phyloP scores from a whole-genome alignment of 495 filamentous ascomycete genomes.

The Poronia punctata region DNA sequence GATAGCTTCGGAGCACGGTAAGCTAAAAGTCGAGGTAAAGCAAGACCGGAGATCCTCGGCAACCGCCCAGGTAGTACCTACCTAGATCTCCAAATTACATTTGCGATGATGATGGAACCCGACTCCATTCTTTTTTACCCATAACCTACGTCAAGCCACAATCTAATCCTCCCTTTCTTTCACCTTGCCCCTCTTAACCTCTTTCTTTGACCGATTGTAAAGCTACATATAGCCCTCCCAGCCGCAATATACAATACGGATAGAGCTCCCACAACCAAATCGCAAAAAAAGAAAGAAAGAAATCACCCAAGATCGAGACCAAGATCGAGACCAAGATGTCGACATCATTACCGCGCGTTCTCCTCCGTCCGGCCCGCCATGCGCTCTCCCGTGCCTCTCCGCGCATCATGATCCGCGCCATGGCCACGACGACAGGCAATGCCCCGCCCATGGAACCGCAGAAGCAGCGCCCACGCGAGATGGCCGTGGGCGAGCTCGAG shows the following conservation, averaged over 20 bases:
- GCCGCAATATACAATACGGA: too few species aligned
- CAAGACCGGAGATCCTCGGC: too few species aligned
- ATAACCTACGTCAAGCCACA: neutral
- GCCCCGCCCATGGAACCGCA: slow-evolving; percentile 25
- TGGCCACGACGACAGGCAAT: slow-evolving; percentile 13
- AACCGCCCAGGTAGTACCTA: too few species aligned
- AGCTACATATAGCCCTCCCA: too few species aligned
- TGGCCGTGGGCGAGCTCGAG: slow-evolving; percentile 86
- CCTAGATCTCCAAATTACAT: too few species aligned
- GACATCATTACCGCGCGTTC: slow-evolving; percentile 18
- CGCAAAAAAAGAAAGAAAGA: neutral
- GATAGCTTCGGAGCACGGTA: too few species aligned
- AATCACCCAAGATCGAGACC: neutral
- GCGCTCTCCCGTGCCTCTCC: slow-evolving; percentile 1
- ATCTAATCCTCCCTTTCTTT: too few species aligned
- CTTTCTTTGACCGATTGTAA: too few species aligned
- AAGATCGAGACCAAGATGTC: slow-evolving; percentile 5
- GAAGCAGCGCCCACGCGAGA: slow-evolving; percentile 40
- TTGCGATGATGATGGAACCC: too few species aligned
- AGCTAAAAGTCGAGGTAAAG: too few species aligned
- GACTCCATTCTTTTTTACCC: neutral
- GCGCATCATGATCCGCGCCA: slow-evolving; percentile 7
- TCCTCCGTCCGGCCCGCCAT: slow-evolving; percentile 15
- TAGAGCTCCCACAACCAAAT: too few species aligned
- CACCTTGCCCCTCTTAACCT: too few species aligned